phyloP scores from a whole-genome alignment of 2,329 filamentous ascomycete species.

The Cercospora sp. region DNA sequence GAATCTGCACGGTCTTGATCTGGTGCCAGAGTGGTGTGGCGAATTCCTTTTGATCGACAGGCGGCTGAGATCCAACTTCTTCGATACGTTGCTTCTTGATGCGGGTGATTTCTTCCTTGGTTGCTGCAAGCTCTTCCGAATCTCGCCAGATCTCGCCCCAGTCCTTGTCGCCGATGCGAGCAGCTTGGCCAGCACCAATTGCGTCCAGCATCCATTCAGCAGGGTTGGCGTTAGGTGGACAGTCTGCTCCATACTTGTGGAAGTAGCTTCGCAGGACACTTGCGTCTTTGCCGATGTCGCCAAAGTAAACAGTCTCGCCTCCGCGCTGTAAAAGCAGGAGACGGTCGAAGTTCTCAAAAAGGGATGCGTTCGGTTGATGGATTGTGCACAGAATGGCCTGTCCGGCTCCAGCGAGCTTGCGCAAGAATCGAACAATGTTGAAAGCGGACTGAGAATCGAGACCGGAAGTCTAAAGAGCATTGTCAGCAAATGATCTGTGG shows the following conservation, averaged over 20 bases:
- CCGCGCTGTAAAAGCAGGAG: conserved; percentile 76
- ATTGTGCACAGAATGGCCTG: conserved; percentile 91
- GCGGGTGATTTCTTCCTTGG: conserved; percentile 65
- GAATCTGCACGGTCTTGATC: conserved; percentile 69
- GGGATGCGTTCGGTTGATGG: conserved; percentile 80
- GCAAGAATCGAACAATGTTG: conserved; percentile 76
- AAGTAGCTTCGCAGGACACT: conserved; percentile 63
- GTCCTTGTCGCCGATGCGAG: conserved; percentile 71
- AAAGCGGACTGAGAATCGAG: conserved; percentile 72
- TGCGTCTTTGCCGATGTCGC: conserved; percentile 76
- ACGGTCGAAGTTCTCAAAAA: conserved; percentile 87
- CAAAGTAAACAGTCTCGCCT: conserved; percentile 81
- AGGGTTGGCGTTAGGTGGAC: conserved; percentile 68
- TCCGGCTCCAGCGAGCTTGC: conserved; percentile 73
- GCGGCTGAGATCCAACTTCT: conserved; percentile 46
- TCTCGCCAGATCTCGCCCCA: conserved; percentile 80
- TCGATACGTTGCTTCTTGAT: conserved; percentile 64
- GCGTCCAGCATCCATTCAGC: conserved; percentile 86
- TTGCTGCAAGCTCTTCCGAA: conserved; percentile 66
- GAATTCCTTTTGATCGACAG: conserved; percentile 68
- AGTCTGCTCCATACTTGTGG: conserved; percentile 45
- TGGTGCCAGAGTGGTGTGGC: conserved; percentile 79
- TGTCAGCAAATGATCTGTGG: neutral
- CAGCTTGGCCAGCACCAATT: conserved; percentile 71
- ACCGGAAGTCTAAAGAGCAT: conserved; percentile 57